A percentile compares a stretch with the other conserved stretches of the same genome.
Conservation (phyloP, 441 rosid genomes). For the Pelargonium australe region DNA sequence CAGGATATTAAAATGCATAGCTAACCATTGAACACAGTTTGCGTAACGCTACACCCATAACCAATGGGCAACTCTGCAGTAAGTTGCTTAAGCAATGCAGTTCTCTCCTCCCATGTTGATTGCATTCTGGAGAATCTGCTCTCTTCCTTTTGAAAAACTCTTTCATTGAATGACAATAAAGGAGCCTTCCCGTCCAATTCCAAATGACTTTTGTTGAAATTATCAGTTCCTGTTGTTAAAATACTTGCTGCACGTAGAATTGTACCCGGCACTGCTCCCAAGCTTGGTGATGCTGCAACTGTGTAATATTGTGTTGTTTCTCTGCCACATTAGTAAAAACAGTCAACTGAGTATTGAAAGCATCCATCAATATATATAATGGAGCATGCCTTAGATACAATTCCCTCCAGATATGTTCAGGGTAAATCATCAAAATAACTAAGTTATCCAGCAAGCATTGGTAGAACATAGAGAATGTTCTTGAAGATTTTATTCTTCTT, state of each 20-base stretch:
- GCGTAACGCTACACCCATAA: slow-evolving; percentile 71
- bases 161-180: slow-evolving; percentile 42
- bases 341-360: background rate
- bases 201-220: slow-evolving; percentile 32
- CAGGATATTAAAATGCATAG: background rate
- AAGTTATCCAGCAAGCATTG: too few relatives aligned
- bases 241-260: slow-evolving; percentile 33
- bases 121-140: slow-evolving; percentile 40
- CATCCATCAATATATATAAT: too few relatives aligned
- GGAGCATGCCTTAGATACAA: background rate
- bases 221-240: slow-evolving; percentile 26
- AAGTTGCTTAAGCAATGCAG: slow-evolving; percentile 38
- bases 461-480: background rate
- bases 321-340: slow-evolving; percentile 13
- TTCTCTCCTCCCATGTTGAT: slow-evolving; percentile 49
- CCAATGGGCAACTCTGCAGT: slow-evolving; percentile 52
- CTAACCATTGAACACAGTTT: slow-evolving; percentile 79
- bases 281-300: slow-evolving; percentile 55
- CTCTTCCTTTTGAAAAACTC: slow-evolving; percentile 27
- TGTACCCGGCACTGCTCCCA: slow-evolving; percentile 27
- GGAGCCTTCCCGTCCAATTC: slow-evolving; percentile 46
- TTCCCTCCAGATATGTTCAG: background rate
- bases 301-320: slow-evolving; percentile 55
- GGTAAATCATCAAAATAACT: background rate
- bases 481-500: background rate